Evolutionary conservation across 2,329 filamentous ascomycete species (phyloP), one percentile per base, ranked within the genome.

Genomic region (Coniochaeta sp.): DNA sequence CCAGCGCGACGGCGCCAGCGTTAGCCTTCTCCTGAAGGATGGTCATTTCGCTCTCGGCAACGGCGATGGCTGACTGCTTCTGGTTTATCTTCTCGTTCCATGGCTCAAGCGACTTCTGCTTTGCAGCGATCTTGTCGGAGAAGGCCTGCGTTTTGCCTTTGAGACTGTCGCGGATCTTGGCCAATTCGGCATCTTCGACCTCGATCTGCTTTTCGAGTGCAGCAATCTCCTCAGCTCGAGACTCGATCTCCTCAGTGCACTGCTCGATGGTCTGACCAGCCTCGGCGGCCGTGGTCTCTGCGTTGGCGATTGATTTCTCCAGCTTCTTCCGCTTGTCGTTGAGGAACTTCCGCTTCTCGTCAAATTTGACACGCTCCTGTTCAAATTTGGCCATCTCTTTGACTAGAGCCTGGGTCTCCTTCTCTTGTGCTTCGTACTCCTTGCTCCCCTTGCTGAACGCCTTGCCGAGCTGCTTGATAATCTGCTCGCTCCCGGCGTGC

Each of bases 51-150:
- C 92, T 96, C 72, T 96, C 90, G 1, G 95, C 92, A 12, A 99
- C 93, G 4, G 93, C 93, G 66, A 97, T 96, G 3, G 90, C 87
- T 0, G 93, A 97, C 70, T 95, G 89, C 73, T 96, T 98, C 71
- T 96, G 89, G 73, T 95, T 97, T 77, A 99, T 93, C 76, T 95
- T 98, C 65, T 92, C 92, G 67, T 89, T 93, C 95, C 95, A 99
- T 0, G 95, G 95, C 74, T 98, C 93, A 12, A 99, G 80, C 1
- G 91, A 89, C 75, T 96, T 97, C 70, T 99, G 95, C 76, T 96
- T 97, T 5, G 81, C 82, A 0, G 92, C 87, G 66, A 99, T 98
- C 69, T 97, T 83, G 67, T 99, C 92, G 0, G 93, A 98, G 63
- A 97, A 89, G 7, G 86, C 89, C 71, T 98, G 93, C 0, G 95